Evolutionary conservation across 2,329 filamentous ascomycete genomes (phyloP), one percentile per base, ranked within the genome.

Genomic region (Plectosphaerella cucumerina): DNA sequence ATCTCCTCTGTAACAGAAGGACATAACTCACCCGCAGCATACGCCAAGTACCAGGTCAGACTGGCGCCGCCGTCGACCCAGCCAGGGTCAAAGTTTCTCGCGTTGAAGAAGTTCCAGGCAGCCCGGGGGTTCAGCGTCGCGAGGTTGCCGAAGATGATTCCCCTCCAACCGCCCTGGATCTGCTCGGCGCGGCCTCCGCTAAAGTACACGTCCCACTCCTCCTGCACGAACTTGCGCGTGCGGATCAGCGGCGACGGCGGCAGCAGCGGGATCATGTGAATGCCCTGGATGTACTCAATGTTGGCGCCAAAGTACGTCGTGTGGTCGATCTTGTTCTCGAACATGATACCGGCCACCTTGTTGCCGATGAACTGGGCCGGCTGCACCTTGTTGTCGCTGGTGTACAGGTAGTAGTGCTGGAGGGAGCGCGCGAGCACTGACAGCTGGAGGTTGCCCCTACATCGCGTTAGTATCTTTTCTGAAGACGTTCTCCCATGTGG

Each of bases 281-380:
- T 92, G 52, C 88, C 87, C 61, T 82, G 72, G 54, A 95, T 80
- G 59, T 83, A 89, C 68, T 93, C 86, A 12, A 82, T 78, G 51
- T 85, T 82, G 47, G 73, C 67, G 44, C 90, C 89, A 62, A 97
- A 97, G 70, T 90, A 97, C 1, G 93, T 97, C 4, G 88, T 87
- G 68, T 97, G 90, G 66, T 97, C 90, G 49, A 91, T 80, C 71
- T 97, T 97, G 74, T 97, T 97, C 70, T 97, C 93, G 62, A 97
- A 97, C 9, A 96, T 65, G 56, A 86, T 86, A 6, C 82, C 82
- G 3, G 77, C 76, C 35, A 78, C 82, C 69, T 88, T 91, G 75
- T 97, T 97, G 41, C 75, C 81, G 56, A 89, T 84, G 64, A 95
- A 96, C n/a, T 85, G 73, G 1, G 76, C 59, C 0, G 93, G 93